These are phyloP conservation scores for Heritiera littoralis DNA, from an alignment of 345 rosid genomes.

Conservation along the genomic window DNA sequence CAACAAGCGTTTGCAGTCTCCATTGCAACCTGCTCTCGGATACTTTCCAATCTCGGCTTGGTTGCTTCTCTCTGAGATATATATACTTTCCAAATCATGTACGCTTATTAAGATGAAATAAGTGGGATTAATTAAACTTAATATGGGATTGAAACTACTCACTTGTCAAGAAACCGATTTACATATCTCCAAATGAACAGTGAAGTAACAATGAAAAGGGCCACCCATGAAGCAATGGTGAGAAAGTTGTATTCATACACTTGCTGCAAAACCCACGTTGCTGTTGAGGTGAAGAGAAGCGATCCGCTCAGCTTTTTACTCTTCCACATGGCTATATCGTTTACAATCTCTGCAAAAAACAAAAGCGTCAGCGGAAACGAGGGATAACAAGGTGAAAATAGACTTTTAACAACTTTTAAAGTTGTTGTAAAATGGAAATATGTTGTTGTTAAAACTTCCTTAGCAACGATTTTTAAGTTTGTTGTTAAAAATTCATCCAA, in stretches of 20 bases:
- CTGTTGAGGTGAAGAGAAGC: slow-evolving; percentile 37
- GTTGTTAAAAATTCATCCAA: no score
- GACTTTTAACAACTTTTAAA: no score
- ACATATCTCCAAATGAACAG: slow-evolving; percentile 45
- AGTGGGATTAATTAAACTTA: no score
- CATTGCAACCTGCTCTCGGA: not conserved
- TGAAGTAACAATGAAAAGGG: slow-evolving; percentile 32
- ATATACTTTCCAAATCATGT: no score
- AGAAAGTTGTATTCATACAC: slow-evolving; percentile 43
- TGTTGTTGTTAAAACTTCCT: no score
- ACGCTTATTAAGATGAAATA: no score
- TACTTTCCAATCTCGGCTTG: not conserved
- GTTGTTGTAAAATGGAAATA: no score
- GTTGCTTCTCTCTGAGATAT: slow-evolving; percentile 10
- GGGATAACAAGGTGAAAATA: not conserved
- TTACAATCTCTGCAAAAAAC: slow-evolving; percentile 24
- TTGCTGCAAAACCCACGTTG: slow-evolving; percentile 44
- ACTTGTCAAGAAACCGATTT: not conserved
- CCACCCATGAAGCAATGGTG: slow-evolving; percentile 48
- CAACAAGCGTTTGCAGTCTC: slow-evolving; percentile 16
- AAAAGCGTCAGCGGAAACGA: not conserved
- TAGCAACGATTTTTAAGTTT: no score
- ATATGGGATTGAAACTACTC: not conserved
- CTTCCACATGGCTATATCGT: slow-evolving; percentile 55
- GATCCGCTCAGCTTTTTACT: slow-evolving; percentile 43